A percentile compares a stretch with the other conserved stretches of the same genome.
Evolutionary conservation across 805 yeast genomes (phyloP).

Genomic region (Suhomyces pyralidae): DNA sequence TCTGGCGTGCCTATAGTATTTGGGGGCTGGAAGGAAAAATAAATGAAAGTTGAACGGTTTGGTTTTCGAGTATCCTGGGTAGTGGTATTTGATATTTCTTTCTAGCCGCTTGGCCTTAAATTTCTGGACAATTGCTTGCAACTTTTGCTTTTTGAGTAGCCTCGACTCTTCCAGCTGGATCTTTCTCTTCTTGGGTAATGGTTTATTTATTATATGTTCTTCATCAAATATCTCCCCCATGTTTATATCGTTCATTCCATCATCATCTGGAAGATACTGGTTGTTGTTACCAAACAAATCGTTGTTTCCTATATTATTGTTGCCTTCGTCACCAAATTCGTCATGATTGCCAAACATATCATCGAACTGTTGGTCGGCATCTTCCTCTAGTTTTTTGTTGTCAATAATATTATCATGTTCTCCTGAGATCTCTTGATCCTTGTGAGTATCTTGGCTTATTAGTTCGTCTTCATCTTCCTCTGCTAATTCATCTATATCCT

Average conservation of each 20-base stretch:
- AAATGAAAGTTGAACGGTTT: slow-evolving; percentile 61
- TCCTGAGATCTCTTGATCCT: slow-evolving; percentile 2
- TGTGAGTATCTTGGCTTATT: slow-evolving; percentile 7
- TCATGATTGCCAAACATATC: slow-evolving; percentile 37
- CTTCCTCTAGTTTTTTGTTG: slow-evolving; percentile 8
- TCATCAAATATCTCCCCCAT: slow-evolving; percentile 12
- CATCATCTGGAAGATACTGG: slow-evolving; percentile 18
- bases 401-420: slow-evolving; percentile 12
- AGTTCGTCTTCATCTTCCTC: slow-evolving; percentile 69
- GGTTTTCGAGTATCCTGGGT: slow-evolving; percentile 59
- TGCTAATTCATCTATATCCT: slow-evolving; percentile 91
- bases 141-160: slow-evolving; percentile 24
- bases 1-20: slow-evolving; percentile 48
- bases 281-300: slow-evolving; percentile 16
- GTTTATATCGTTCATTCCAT: slow-evolving; percentile 19
- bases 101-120: slow-evolving; percentile 27
- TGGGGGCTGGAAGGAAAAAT: slow-evolving; percentile 62
- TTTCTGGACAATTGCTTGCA: slow-evolving; percentile 23
- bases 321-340: slow-evolving; percentile 13
- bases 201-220: neutral
- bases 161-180: slow-evolving; percentile 19
- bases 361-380: slow-evolving; percentile 41
- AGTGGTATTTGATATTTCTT: slow-evolving; percentile 44
- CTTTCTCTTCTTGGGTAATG: slow-evolving; percentile 13
- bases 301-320: slow-evolving; percentile 17